Evolutionary conservation across 176 grass and related monocot species (phyloP).

Genomic region (Phragmites australis): DNA sequence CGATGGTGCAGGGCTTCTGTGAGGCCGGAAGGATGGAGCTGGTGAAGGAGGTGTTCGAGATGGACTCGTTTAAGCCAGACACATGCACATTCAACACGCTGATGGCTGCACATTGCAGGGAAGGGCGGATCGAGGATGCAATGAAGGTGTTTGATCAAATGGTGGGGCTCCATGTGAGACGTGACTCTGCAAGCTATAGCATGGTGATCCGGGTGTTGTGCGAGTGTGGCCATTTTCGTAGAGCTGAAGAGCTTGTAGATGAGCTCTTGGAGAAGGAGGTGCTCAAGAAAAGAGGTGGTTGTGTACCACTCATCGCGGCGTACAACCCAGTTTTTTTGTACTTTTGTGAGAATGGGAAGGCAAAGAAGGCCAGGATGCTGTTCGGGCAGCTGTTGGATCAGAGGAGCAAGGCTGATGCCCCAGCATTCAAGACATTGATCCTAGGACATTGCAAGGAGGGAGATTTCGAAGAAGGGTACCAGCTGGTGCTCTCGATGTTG

Average conservation of each 20-base stretch:
- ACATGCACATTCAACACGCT: slow-evolving; percentile 90
- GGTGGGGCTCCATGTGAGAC: slow-evolving; percentile 57
- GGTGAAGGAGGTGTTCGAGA: slow-evolving; percentile 57
- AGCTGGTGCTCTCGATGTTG: slow-evolving; percentile 72
- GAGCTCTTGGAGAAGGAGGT: slow-evolving; percentile 77
- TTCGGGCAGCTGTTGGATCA: slow-evolving; percentile 63
- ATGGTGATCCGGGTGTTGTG: slow-evolving; percentile 61
- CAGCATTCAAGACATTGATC: slow-evolving; percentile 80
- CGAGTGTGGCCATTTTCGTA: slow-evolving; percentile 46
- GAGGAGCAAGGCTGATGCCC: slow-evolving; percentile 60
- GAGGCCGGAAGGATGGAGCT: slow-evolving; percentile 80
- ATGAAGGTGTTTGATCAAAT: slow-evolving; percentile 74
- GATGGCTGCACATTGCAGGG: slow-evolving; percentile 49
- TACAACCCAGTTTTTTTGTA: slow-evolving; percentile 77
- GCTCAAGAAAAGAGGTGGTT: slow-evolving; percentile 54
- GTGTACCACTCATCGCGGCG: slow-evolving; percentile 56
- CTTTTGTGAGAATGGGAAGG: slow-evolving; percentile 65
- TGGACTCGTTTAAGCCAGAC: slow-evolving; percentile 63
- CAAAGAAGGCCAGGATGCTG: slow-evolving; percentile 70
- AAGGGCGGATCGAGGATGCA: slow-evolving; percentile 45
- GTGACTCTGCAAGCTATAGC: slow-evolving; percentile 79
- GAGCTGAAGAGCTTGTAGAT: slow-evolving; percentile 71
- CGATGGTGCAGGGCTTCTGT: slow-evolving; percentile 87
- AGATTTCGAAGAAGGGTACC: slow-evolving; percentile 59
- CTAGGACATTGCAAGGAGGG: slow-evolving; percentile 79